Evolutionary conservation across 1,139 yeast genomes (phyloP).

Genomic region (Suhomyces chickasaworum): DNA sequence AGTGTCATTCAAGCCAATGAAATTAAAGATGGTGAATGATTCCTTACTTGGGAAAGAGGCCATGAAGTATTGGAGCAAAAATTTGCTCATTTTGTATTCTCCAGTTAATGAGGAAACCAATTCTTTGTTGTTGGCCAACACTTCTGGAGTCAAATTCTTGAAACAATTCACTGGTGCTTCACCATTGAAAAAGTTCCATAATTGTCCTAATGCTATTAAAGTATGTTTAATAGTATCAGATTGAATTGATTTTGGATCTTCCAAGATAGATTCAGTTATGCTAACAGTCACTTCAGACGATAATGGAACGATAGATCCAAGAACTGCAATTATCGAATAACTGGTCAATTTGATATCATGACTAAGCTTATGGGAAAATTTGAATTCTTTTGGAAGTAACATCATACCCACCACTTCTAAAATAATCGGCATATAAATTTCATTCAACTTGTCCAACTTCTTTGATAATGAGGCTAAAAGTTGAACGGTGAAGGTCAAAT

Average conservation of each 20-base stretch:
- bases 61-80: conserved; percentile 32
- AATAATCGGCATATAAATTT: conserved; percentile 50
- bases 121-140: conserved; percentile 20
- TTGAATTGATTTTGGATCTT: conserved; percentile 28
- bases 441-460: conserved; percentile 32
- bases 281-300: conserved; percentile 64
- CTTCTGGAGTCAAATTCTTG: conserved; percentile 18
- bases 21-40: conserved; percentile 26
- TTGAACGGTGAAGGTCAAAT: conserved; percentile 74
- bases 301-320: conserved; percentile 72
- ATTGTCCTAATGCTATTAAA: conserved; percentile 43
- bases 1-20: conserved; percentile 24
- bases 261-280: conserved; percentile 66
- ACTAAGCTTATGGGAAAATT: conserved; percentile 35
- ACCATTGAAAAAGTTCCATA: conserved; percentile 38
- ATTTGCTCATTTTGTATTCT: conserved; percentile 37
- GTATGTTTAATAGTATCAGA: conserved; percentile 32
- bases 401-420: conserved; percentile 60
- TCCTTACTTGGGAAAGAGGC: conserved; percentile 22
- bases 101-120: conserved; percentile 22
- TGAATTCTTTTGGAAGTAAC: conserved; percentile 34
- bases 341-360: conserved; percentile 80
- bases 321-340: conserved; percentile 76
- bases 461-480: conserved; percentile 42
- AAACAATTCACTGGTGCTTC: conserved; percentile 23